A percentile compares a stretch with the other conserved stretches of the same genome.
Conservation (phyloP, 2,329 filamentous ascomycete genomes). For the Chaetoscypha palmicola region DNA sequence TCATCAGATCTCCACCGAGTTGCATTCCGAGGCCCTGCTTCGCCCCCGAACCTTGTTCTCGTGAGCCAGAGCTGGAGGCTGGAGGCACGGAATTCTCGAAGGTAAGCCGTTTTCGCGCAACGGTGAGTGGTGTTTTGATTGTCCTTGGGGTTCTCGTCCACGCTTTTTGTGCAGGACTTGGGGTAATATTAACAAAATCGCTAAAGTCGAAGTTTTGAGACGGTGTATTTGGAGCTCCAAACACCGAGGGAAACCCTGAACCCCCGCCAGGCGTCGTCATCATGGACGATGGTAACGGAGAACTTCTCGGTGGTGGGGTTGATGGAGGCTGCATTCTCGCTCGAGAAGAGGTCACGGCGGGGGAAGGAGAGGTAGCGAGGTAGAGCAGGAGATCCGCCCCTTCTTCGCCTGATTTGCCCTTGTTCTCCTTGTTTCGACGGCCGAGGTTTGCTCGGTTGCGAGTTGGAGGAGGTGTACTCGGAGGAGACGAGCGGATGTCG, state of each 20-base stretch:
- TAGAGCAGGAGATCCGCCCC: constrained; percentile 77
- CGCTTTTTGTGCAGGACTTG: constrained; percentile 81
- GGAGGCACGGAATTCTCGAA: constrained; percentile 25
- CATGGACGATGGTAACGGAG: constrained; percentile 71
- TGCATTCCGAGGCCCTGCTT: constrained; percentile 54
- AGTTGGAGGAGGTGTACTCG: constrained; percentile 70
- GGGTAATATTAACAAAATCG: constrained; percentile 96
- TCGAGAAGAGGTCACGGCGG: constrained; percentile 54
- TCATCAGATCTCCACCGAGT: constrained; percentile 56
- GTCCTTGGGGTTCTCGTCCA: constrained; percentile 45
- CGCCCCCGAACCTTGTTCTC: constrained; percentile 17
- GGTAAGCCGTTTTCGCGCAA: constrained; percentile 24
- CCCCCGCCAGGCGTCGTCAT: constrained; percentile 77
- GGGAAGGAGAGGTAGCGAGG: constrained; percentile 85
- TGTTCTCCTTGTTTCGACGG: constrained; percentile 43
- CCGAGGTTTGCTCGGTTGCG: constrained; percentile 43
- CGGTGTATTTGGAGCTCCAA: constrained; percentile 67
- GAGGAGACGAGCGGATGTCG: constrained; percentile 70
- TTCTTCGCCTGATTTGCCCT: constrained; percentile 62
- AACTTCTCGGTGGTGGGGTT: constrained; percentile 67
- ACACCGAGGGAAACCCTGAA: constrained; percentile 57
- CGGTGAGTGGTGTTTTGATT: constrained; percentile 25
- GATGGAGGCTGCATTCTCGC: constrained; percentile 61
- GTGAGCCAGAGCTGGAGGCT: constrained; percentile 17
- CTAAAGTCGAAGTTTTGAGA: constrained; percentile 84